phyloP scores from a whole-genome alignment of 1,284 basidiomycete genomes.

The Wallemia ichthyophaga region DNA sequence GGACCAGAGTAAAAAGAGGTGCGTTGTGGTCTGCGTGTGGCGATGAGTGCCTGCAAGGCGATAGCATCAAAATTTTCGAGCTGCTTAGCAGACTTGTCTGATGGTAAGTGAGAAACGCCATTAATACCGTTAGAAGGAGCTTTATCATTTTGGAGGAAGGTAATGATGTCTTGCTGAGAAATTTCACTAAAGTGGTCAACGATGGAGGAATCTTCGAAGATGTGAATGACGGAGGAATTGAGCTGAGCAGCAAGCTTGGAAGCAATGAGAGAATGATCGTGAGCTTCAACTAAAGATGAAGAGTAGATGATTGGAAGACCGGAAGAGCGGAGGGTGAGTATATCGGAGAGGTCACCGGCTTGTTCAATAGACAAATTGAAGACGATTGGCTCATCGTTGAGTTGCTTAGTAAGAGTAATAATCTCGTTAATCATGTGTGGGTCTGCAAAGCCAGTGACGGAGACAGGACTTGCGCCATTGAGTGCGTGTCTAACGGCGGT shows the following conservation, averaged over 20 bases:
- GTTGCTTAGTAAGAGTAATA: not conserved
- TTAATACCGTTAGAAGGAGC: slow-evolving; percentile 15
- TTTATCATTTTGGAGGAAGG: slow-evolving; percentile 13
- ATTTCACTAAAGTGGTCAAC: slow-evolving; percentile 1
- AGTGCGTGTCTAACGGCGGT: not conserved
- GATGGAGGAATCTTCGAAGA: slow-evolving; percentile 20
- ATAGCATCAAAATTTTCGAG: slow-evolving; percentile 32
- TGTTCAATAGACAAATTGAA: slow-evolving; percentile 24
- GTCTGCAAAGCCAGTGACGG: not conserved
- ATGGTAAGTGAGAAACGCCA: slow-evolving; percentile 14
- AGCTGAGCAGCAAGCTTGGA: slow-evolving; percentile 30
- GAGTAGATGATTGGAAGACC: slow-evolving; percentile 33
- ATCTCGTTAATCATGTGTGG: not conserved
- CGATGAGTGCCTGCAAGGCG: slow-evolving; percentile 28
- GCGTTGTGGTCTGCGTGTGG: slow-evolving; percentile 29
- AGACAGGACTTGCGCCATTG: not conserved
- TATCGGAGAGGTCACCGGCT: slow-evolving; percentile 25
- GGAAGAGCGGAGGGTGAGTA: slow-evolving; percentile 26
- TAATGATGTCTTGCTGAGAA: slow-evolving; percentile 8
- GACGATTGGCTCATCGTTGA: slow-evolving; percentile 21
- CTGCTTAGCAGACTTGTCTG: slow-evolving; percentile 14
- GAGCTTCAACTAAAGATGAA: slow-evolving; percentile 30
- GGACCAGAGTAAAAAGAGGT: slow-evolving; percentile 21
- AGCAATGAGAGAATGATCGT: slow-evolving; percentile 41
- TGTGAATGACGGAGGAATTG: slow-evolving; percentile 41